Evolutionary conservation across 2,329 filamentous ascomycete species (phyloP).

Genomic region (Ophiostoma tasmaniense): DNA sequence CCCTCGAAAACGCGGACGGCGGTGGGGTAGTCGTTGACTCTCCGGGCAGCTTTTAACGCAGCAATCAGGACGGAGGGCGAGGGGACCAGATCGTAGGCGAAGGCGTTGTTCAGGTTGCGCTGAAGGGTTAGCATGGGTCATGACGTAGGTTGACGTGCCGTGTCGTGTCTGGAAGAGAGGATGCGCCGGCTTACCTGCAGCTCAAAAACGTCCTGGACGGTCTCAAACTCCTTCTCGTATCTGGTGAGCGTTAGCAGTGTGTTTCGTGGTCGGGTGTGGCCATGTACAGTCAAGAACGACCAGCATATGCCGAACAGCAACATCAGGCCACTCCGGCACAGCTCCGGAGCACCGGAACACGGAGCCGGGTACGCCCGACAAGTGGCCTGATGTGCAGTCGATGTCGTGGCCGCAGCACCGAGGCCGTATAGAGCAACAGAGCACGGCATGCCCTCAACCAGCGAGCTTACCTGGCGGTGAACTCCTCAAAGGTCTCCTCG

Average conservation of each 20-base stretch:
- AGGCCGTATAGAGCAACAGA: not conserved
- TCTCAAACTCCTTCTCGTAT: constrained; percentile 99
- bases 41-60: constrained; percentile 83
- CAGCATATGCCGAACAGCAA: constrained; percentile 7
- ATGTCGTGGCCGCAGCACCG: not conserved
- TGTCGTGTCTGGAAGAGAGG: not conserved
- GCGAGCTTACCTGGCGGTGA: constrained; percentile 76
- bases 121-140: constrained; percentile 24
- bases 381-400: not conserved
- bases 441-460: not conserved
- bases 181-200: constrained; percentile 63
- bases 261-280: not conserved
- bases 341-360: constrained; percentile 2
- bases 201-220: constrained; percentile 98
- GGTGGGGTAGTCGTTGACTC: constrained; percentile 97
- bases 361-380: not conserved
- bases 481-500: constrained; percentile 99
- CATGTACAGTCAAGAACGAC: not conserved
- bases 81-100: constrained; percentile 98
- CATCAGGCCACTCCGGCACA: not conserved
- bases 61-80: constrained; percentile 84
- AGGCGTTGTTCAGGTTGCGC: constrained; percentile 97
- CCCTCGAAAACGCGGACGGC: constrained; percentile 98
- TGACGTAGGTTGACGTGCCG: constrained; percentile 4
- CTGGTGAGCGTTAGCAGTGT: constrained; percentile 43